Evolutionary conservation across 2,329 filamentous ascomycete species (phyloP).

Genomic region (Cytospora schulzeri): DNA sequence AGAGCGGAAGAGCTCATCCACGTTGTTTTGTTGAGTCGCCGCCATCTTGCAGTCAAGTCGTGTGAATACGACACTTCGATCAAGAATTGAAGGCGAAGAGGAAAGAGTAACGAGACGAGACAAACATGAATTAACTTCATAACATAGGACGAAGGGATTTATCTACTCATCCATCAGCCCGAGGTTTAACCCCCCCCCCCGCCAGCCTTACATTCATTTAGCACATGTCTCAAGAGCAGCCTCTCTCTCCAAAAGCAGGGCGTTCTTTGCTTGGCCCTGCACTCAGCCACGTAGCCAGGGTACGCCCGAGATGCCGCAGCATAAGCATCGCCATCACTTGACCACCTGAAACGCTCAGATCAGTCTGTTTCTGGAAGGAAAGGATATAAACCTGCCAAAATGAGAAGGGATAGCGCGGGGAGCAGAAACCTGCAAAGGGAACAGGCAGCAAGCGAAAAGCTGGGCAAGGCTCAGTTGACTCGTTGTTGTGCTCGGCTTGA

Average conservation of each 20-base stretch:
- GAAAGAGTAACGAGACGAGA: neutral
- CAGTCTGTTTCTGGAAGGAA: neutral
- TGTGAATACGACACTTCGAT: too few species aligned
- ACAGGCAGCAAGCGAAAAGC: neutral
- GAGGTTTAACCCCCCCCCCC: neutral
- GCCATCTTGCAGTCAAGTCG: neutral
- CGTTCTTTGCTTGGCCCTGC: neutral
- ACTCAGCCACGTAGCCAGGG: neutral
- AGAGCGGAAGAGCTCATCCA: constrained; percentile 21
- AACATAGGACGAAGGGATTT: neutral
- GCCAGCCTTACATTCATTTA: neutral
- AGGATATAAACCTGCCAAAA: neutral
- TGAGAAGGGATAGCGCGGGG: neutral
- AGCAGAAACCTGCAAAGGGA: neutral
- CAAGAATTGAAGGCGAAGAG: neutral
- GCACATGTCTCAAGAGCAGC: neutral
- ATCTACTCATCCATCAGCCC: neutral
- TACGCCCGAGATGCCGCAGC: neutral
- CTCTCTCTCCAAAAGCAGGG: neutral
- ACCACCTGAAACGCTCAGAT: neutral
- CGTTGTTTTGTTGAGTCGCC: constrained; percentile 8
- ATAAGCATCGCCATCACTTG: neutral
- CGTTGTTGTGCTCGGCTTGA: neutral
- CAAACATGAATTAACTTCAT: neutral
- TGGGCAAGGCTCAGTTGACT: neutral